These are phyloP conservation scores for Cymbomonas tetramitiformis DNA, from an alignment of 139 green algal genomes.

Conservation along the genomic window DNA sequence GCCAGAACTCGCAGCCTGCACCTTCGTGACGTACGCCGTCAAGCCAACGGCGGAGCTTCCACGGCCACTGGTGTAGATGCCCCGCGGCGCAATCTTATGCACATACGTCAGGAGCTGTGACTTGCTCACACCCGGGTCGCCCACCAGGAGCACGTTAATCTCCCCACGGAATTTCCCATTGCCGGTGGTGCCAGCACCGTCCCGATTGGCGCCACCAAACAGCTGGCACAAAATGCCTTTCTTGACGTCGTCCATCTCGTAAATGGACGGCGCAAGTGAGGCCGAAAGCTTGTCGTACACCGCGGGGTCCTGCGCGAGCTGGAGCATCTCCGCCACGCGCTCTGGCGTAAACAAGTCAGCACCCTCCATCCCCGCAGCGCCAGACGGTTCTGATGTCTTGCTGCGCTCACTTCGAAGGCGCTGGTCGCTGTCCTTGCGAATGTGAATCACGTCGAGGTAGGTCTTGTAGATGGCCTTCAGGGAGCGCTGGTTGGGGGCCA, in stretches of 20 bases:
- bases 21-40: constrained; percentile 88
- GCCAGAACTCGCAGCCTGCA: too few relatives aligned
- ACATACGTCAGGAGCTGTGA: constrained; percentile 90
- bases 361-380: not conserved
- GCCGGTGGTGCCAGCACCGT: not conserved
- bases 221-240: constrained; percentile 62
- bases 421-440: constrained; percentile 46
- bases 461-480: constrained; percentile 49
- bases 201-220: constrained; percentile 32
- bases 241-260: constrained; percentile 96
- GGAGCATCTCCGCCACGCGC: constrained; percentile 13
- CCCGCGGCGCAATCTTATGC: constrained; percentile 80
- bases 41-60: constrained; percentile 82
- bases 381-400: not conserved
- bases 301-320: constrained; percentile 36
- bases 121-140: constrained; percentile 86
- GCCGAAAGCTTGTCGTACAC: constrained; percentile 73
- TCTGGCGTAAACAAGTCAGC: not conserved
- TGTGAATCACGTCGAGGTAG: constrained; percentile 84
- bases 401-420: not conserved
- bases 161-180: constrained; percentile 44
- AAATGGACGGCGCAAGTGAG: constrained; percentile 83
- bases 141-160: constrained; percentile 91
- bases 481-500: constrained; percentile 39
- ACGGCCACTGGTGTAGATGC: constrained; percentile 86